Base-by-base conservation (phyloP, 225 moss, liverwort and hornwort genomes). In the Marchantia paleacea region DNA sequence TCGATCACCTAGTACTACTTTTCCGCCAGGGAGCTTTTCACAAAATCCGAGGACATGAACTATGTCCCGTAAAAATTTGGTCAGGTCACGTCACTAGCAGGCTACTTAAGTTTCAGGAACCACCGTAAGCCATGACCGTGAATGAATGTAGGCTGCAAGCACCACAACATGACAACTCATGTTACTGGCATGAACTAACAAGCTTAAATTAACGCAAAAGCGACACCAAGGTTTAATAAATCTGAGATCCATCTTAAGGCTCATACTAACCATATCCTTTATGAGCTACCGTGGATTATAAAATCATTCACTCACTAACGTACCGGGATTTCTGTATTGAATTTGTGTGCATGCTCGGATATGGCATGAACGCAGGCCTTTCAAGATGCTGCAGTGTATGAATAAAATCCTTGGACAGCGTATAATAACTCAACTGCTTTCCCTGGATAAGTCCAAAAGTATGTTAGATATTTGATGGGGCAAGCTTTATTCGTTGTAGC, bases 331-430 rank as follows among this genome's bases (percentile, higher is more conserved):
- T 29, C 52, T 69, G 24, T 22, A 63, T 70, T 48, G 16, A 57
- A 6, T n/a, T 48, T 60, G 29, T 68, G 51, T 78, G 61, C 10
- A 61, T 65, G 10, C 31, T 71, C 1, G 70, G 39, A 25, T 20
- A 58, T 65, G 75, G 24, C 57, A 55, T 73, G 8, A 52, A 60
- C 61, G 48, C 50, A 29, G 25, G 25, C 18, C 51, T 51, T 79
- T 95, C 85, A 97, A 58, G 97, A 97, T 29, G 91, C 97, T 50
- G 95, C 87, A 79, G 97, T 97, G 79, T 95, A 97, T 9, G 92
- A 87, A 83, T 95, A 95, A 82, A 93, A 89, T n/a, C 91, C 92
- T 93, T 97, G 97, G 16, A 95, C 87, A 19, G 90, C 93, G 78
- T 89, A 86, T 60, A 97, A 85, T 6, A 97, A 87, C 81, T 97